A percentile compares a stretch with the other conserved stretches of the same genome.
phyloP scores from a whole-genome alignment of 768 basidiomycete species.

The Rossbeevera mucosa region DNA sequence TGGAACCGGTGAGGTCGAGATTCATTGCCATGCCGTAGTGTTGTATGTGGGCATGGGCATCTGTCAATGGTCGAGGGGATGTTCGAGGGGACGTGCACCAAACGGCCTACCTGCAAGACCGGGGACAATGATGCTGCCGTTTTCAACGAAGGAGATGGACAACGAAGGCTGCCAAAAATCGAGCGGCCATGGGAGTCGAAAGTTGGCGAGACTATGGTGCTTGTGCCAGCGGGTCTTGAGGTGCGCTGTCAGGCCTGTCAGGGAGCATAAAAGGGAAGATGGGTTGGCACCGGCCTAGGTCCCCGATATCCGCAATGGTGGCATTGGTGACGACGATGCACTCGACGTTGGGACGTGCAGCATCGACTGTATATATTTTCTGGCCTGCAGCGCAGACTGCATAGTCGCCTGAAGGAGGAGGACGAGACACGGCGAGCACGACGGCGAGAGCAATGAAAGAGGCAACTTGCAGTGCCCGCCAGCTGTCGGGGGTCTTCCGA shows the following conservation, averaged over 20 bases:
- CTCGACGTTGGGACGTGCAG: slow-evolving; percentile 45
- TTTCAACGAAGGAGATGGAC: slow-evolving; percentile 23
- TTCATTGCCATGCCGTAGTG: slow-evolving; percentile 65
- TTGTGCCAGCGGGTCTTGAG: slow-evolving; percentile 23
- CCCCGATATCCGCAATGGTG: slow-evolving; percentile 46
- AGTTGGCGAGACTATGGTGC: slow-evolving; percentile 1
- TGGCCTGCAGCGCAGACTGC: slow-evolving; percentile 50
- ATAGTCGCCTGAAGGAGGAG: slow-evolving; percentile 33
- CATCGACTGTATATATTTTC: slow-evolving; percentile 70
- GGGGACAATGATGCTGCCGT: slow-evolving; percentile 55
- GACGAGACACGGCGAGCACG: neutral
- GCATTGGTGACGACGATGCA: slow-evolving; percentile 55
- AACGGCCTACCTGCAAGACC: slow-evolving; percentile 58
- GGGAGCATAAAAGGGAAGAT: neutral
- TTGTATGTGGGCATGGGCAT: slow-evolving; percentile 77
- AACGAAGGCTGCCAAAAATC: slow-evolving; percentile 18
- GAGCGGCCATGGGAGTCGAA: slow-evolving; percentile 25
- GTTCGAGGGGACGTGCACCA: neutral
- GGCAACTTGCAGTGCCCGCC: neutral
- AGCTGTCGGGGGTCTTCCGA: neutral
- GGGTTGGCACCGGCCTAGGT: slow-evolving; percentile 37
- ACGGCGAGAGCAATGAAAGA: slow-evolving; percentile 11
- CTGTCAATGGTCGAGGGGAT: slow-evolving; percentile 32
- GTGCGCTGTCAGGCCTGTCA: slow-evolving; percentile 15
- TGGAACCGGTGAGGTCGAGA: slow-evolving; percentile 56